phyloP scores from a whole-genome alignment of 495 filamentous ascomycete genomes.

The Neurospora sp. region DNA sequence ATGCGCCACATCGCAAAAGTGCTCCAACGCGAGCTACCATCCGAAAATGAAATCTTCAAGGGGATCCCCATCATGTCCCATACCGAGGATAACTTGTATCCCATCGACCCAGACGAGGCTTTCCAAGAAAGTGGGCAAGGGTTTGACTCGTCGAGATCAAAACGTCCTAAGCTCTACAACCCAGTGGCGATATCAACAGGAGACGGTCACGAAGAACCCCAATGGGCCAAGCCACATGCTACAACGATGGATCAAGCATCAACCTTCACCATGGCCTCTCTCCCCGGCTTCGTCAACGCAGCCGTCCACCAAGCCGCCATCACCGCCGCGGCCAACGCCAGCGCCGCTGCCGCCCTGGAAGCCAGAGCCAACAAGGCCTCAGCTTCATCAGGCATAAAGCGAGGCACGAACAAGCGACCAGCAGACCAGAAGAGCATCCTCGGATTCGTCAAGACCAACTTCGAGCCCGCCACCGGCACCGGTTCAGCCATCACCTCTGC shows the following conservation, averaged over 20 bases:
- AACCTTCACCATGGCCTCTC: constrained; percentile 29
- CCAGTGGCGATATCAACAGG: constrained; percentile 7
- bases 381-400: constrained; percentile 6
- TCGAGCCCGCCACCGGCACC: not conserved
- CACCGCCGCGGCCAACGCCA: constrained; percentile 15
- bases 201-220: constrained; percentile 21
- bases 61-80: constrained; percentile 30
- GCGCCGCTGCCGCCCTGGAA: constrained; percentile 11
- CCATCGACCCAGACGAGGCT: constrained; percentile 22
- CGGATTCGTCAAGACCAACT: constrained; percentile 18
- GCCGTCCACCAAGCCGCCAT: constrained; percentile 30
- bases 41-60: constrained; percentile 30
- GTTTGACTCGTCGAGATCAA: constrained; percentile 8
- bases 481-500: not conserved
- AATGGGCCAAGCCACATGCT: constrained; percentile 20
- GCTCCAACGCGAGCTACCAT: constrained; percentile 28
- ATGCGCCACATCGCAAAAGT: constrained; percentile 32
- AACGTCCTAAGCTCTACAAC: constrained; percentile 19
- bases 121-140: not conserved
- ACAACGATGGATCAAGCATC: constrained; percentile 38
- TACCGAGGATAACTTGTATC: constrained; percentile 31
- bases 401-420: constrained; percentile 22
- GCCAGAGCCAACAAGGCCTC: constrained; percentile 7
- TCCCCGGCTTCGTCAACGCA: constrained; percentile 35
- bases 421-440: constrained; percentile 33